A percentile compares a stretch with the other conserved stretches of the same genome.
Evolutionary conservation across 2,329 filamentous ascomycete genomes (phyloP).

Genomic region (Sordariomycetes sp.): DNA sequence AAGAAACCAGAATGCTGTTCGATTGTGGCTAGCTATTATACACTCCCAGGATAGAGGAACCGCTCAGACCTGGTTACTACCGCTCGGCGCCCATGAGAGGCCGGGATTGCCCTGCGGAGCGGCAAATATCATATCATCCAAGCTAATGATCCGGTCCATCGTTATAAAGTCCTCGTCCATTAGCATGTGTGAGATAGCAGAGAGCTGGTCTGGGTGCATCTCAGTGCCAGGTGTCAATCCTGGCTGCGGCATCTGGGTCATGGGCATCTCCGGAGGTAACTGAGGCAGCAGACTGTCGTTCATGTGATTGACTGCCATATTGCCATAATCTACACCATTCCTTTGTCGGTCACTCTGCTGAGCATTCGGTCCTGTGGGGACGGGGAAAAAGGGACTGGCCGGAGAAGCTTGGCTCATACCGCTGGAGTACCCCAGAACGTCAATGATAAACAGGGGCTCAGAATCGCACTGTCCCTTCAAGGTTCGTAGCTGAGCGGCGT

Average conservation of each 20-base stretch:
- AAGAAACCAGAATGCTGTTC: too few relatives aligned
- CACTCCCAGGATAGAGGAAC: too few relatives aligned
- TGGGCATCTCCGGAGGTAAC: background rate
- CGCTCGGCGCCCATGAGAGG: too few relatives aligned
- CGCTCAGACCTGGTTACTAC: too few relatives aligned
- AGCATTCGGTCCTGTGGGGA: background rate
- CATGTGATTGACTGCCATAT: background rate
- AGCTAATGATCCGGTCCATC: slow-evolving; percentile 22
- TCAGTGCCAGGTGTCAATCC: background rate
- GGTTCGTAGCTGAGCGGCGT: slow-evolving; percentile 9
- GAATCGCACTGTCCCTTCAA: slow-evolving; percentile 7
- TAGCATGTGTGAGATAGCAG: slow-evolving; percentile 18
- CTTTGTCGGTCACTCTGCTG: too few relatives aligned
- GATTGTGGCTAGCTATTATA: too few relatives aligned
- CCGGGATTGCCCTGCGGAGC: too few relatives aligned
- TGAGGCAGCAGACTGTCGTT: too few relatives aligned
- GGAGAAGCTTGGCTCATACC: background rate
- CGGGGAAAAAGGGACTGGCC: slow-evolving; percentile 2
- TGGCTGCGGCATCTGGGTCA: background rate
- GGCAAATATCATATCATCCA: slow-evolving; percentile 22
- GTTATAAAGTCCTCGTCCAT: slow-evolving; percentile 21
- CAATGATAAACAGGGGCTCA: slow-evolving; percentile 7
- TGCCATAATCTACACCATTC: too few relatives aligned
- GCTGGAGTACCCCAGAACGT: slow-evolving; percentile 11
- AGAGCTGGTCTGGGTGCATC: slow-evolving; percentile 12